phyloP scores from a whole-genome alignment of 1,139 yeast genomes.

The Magnusiomyces magnusii region DNA sequence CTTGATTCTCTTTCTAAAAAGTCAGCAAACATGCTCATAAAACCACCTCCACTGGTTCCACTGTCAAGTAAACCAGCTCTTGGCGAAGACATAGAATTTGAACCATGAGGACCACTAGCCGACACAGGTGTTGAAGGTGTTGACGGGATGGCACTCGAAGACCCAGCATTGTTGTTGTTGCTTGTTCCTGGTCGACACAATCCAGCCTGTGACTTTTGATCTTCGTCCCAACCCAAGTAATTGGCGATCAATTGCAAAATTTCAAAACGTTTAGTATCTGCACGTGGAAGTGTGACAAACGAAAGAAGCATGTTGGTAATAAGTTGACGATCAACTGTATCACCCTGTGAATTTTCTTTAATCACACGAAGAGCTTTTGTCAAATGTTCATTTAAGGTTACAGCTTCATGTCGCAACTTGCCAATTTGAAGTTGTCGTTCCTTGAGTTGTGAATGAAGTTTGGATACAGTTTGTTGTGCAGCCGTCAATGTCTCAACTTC shows the following conservation, averaged over 20 bases:
- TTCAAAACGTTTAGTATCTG: constrained; percentile 90
- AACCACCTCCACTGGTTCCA: constrained; percentile 42
- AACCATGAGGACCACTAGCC: not conserved
- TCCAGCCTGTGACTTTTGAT: constrained; percentile 76
- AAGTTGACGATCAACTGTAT: constrained; percentile 77
- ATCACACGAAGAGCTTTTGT: constrained; percentile 83
- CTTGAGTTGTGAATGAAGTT: constrained; percentile 48
- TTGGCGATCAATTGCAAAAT: constrained; percentile 78
- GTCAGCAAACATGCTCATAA: constrained; percentile 85
- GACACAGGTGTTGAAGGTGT: not conserved
- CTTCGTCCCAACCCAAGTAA: constrained; percentile 82
- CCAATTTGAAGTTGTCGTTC: constrained; percentile 79
- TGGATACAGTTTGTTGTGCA: constrained; percentile 16
- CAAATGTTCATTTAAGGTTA: constrained; percentile 87
- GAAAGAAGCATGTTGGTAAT: constrained; percentile 80
- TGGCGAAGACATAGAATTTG: constrained; percentile 19
- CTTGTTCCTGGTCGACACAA: constrained; percentile 38
- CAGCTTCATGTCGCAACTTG: constrained; percentile 89
- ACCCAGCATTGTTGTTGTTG: not conserved
- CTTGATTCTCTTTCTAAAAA: constrained; percentile 62
- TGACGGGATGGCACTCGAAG: not conserved
- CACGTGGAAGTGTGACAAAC: constrained; percentile 80
- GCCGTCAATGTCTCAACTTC: not conserved
- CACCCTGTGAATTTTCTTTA: constrained; percentile 64
- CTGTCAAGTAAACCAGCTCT: constrained; percentile 17